A percentile compares a stretch with the other conserved stretches of the same genome.
Conservation (phyloP, 345 rosid genomes). For the Clarkia xantiana region DNA sequence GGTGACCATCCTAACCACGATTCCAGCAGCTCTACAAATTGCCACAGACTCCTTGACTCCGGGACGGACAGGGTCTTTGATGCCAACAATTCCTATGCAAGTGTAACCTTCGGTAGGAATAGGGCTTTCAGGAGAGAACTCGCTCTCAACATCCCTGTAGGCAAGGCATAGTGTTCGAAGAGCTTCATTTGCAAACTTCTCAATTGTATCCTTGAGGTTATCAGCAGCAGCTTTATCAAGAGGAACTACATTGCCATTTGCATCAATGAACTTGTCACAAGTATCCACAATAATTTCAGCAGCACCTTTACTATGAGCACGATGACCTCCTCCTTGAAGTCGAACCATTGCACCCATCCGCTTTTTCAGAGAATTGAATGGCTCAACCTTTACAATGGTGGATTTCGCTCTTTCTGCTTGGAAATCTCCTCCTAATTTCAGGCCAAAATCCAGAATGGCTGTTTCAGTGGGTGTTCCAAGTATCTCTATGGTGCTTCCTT, state of each 20-base stretch:
- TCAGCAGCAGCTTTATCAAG: conserved; percentile 36
- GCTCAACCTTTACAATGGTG: conserved; percentile 65
- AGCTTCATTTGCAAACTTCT: conserved; percentile 75
- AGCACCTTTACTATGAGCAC: conserved; percentile 79
- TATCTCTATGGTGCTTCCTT: conserved; percentile 51
- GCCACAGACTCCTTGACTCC: conserved; percentile 82
- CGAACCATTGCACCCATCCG: conserved; percentile 72
- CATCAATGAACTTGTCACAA: conserved; percentile 58
- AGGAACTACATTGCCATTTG: conserved; percentile 57
- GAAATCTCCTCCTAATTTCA: conserved; percentile 69
- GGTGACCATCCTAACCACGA: conserved; percentile 69
- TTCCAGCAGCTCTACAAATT: conserved; percentile 73
- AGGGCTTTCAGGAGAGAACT: conserved; percentile 32
- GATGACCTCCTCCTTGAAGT: conserved; percentile 47
- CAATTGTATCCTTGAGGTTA: conserved; percentile 39
- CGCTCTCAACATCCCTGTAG: conserved; percentile 47
- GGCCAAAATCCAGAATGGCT: conserved; percentile 76
- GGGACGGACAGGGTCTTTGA: too few species aligned
- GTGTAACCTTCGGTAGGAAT: conserved; percentile 49
- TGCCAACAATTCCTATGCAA: conserved; percentile 61
- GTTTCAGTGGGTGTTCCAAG: conserved; percentile 90
- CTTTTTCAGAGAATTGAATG: conserved; percentile 80
- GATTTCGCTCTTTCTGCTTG: conserved; percentile 34
- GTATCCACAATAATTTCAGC: conserved; percentile 66
- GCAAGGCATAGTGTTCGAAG: conserved; percentile 93